Evolutionary conservation across 805 yeast genomes (phyloP).

Genomic region (Kodamaea laetipori): DNA sequence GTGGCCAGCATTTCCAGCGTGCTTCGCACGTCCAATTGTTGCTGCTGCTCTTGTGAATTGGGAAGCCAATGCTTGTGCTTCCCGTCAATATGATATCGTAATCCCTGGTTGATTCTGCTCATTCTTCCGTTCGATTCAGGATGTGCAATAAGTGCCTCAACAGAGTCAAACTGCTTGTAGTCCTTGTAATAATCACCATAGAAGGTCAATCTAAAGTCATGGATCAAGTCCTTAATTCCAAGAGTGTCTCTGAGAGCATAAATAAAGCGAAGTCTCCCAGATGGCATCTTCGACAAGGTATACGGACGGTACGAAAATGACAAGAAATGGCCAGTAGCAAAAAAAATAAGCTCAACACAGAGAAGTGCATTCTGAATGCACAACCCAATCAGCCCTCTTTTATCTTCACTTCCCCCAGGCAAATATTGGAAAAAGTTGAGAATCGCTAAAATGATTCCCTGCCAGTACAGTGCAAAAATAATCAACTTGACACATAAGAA

Average conservation of each 20-base stretch:
- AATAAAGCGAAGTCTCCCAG: constrained; percentile 60
- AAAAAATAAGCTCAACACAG: constrained; percentile 81
- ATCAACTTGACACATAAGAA: constrained; percentile 90
- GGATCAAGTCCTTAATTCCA: constrained; percentile 73
- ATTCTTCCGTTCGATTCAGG: constrained; percentile 64
- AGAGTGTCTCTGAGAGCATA: constrained; percentile 76
- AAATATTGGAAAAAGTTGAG: constrained; percentile 51
- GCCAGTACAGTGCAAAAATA: constrained; percentile 99
- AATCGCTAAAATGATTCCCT: constrained; percentile 64
- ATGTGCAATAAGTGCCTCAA: constrained; percentile 67
- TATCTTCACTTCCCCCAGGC: constrained; percentile 31
- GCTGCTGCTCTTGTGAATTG: constrained; percentile 10
- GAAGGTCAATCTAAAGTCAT: constrained; percentile 74
- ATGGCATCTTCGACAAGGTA: constrained; percentile 59
- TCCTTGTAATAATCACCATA: constrained; percentile 72
- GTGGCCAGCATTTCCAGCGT: constrained; percentile 28
- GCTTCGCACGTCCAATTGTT: constrained; percentile 22
- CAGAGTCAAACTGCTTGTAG: constrained; percentile 80
- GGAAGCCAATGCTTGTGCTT: constrained; percentile 79
- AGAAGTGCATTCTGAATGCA: constrained; percentile 76
- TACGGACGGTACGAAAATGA: constrained; percentile 83
- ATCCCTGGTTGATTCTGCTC: constrained; percentile 78
- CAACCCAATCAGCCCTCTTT: constrained; percentile 42
- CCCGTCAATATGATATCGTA: constrained; percentile 80
- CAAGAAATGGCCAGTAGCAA: constrained; percentile 84